phyloP scores from a whole-genome alignment of 106 monocot species.

The Agapanthus africanus region DNA sequence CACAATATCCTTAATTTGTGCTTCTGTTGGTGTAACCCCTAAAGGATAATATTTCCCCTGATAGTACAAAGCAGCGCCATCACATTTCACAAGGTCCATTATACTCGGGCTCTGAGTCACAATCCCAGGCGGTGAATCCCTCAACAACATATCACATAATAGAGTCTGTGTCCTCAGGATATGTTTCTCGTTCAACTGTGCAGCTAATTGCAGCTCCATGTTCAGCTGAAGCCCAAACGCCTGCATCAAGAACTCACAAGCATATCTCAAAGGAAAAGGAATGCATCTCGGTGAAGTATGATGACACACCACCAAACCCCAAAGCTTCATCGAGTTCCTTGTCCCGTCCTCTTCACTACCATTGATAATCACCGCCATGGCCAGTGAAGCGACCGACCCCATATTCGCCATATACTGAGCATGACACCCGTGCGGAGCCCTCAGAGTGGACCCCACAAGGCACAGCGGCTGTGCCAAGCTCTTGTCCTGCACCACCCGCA shows the following conservation, averaged over 20 bases:
- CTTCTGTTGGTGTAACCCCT: conserved; percentile 61
- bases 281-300: conserved; percentile 85
- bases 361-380: conserved; percentile 79
- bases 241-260: conserved; percentile 98
- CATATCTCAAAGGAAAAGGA: conserved; percentile 88
- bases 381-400: conserved; percentile 83
- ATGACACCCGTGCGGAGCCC: conserved; percentile 83
- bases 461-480: conserved; percentile 64
- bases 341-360: conserved; percentile 41
- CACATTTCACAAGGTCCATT: conserved; percentile 92
- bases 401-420: conserved; percentile 90
- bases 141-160: conserved; percentile 84
- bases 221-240: conserved; percentile 89
- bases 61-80: conserved; percentile 81
- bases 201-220: conserved; percentile 88
- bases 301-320: conserved; percentile 95
- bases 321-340: conserved; percentile 60
- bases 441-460: conserved; percentile 80
- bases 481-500: conserved; percentile 61
- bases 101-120: conserved; percentile 90
- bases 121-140: conserved; percentile 76
- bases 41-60: conserved; percentile 69
- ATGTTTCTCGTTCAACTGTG: conserved; percentile 79
- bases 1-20: conserved; percentile 77
- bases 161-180: conserved; percentile 84